Base-by-base conservation (phyloP, 192 early-diverging fungal species). In the Umbelopsis isabellina region DNA sequence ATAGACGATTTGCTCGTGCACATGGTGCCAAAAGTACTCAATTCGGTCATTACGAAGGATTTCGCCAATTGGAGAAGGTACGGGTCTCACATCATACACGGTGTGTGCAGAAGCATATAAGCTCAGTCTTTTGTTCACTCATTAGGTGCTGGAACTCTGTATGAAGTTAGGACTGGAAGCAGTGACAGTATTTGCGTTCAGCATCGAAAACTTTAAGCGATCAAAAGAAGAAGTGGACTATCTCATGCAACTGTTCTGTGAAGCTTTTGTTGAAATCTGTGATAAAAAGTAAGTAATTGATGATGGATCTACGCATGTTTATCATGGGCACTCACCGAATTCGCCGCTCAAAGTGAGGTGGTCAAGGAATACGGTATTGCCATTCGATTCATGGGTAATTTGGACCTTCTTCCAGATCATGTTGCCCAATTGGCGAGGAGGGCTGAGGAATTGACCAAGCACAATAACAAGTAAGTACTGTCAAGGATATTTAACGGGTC, bases 171-270 rank as follows among this genome's bases (percentile, higher is more conserved):
- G 95, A 8, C 79, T 99, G 21, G 80, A 88, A 64, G 85, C 87
- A 5, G 94, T 99, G 15, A 97, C 94, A 33, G 91, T 98, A 8
- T 99, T 94, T 79, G 98, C 98, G 23, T 98, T 99, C 84, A 96
- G 94, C 66, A 95, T 97, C 51, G 96, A 98, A 73, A 99, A 99
- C 83, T 99, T 98, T 77, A 94, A 93, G 73, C 85, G 98, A 7
- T 85, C 91, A 33, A 71, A 81, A 41, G 89, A 90, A 15, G 96
- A 99, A 79, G 95, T 99, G 4, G 80, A 91, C 3, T 83, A 85
- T 21, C 72, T 99, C 52, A 97, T 98, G 94, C 76, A 89, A 20
- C 69, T 98, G 15, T 90, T 92, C 37, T 81, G 83, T 49, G 80
- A 83, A 7, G 94, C 95, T 71, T 89, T 99, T 68, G 76, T 84